Evolutionary conservation across 345 rosid species (phyloP), one percentile per base, ranked within the genome.

Genomic region (Populus alba): DNA sequence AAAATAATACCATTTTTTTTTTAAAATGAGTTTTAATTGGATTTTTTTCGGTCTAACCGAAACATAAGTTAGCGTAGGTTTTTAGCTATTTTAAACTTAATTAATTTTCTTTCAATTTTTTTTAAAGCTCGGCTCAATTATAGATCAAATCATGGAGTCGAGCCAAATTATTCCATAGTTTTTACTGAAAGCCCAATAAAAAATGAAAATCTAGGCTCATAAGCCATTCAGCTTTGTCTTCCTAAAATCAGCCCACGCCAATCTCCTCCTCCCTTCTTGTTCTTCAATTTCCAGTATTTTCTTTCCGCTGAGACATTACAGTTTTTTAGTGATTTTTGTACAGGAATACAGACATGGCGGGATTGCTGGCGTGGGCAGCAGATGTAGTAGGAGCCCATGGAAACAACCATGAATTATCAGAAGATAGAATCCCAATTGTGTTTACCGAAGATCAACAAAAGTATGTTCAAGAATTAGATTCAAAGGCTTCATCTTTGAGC

Each of bases 281-380:
- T n/a, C 29, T 23, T 59, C 63, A 59, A n/a, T 13, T 59, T 59
- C 20, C 31, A 45, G 27, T 15, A 47, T 71, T 16, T 37, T 41
- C 45, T 41, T 68, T 68, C 22, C 20, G 2, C 23, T 31, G 71
- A 8, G 71, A 37, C 20, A 18, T 29, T 1, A 57, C 51, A 57
- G 66, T 35, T 72, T 31, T 66, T 17, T 12, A 37, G n/a, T 22
- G 55, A 20, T 8, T 45, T 7, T 45, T 37, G 22, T 22, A 15
- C 29, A 59, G 55, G 63, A 35, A 13, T 63, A 22, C 15, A 49
- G 79, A 37, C 27, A 95, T 92, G 97, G 95, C 97, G 79, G 97
- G 97, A 70, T 83, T 92, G 69, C 84, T 95, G 38, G 95, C 94
- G 20, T 95, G 98, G 97, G 98, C 98, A 53, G 97, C 98, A 39